phyloP scores from a whole-genome alignment of 306 rosid genomes.

The Acacia melanoxylon region DNA sequence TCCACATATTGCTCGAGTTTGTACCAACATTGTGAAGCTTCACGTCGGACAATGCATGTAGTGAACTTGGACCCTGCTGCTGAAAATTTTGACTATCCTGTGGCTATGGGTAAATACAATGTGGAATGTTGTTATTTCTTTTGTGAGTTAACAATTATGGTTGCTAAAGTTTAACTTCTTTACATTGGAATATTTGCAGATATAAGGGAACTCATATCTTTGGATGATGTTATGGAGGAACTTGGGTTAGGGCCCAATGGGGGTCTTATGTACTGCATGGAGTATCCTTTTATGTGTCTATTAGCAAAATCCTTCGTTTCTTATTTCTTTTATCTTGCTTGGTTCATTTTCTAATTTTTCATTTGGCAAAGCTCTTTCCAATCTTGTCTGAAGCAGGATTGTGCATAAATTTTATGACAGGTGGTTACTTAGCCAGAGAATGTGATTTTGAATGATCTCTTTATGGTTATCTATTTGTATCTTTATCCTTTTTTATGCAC shows the following conservation, averaged over 20 bases:
- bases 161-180: not conserved
- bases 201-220: slow-evolving; percentile 83
- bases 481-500: not conserved
- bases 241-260: slow-evolving; percentile 97
- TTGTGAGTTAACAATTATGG: not conserved
- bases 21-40: slow-evolving; percentile 64
- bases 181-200: slow-evolving; percentile 50
- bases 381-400: not conserved
- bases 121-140: slow-evolving; percentile 1
- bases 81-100: slow-evolving; percentile 92
- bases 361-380: not conserved
- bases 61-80: slow-evolving; percentile 98
- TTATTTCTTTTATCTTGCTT: not conserved
- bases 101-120: slow-evolving; percentile 68
- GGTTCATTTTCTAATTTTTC: not conserved
- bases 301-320: not conserved
- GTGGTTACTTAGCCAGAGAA: slow-evolving; percentile 1
- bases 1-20: slow-evolving; percentile 90
- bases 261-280: slow-evolving; percentile 95
- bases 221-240: slow-evolving; percentile 98
- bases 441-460: slow-evolving; percentile 3
- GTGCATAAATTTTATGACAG: not conserved
- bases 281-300: slow-evolving; percentile 70
- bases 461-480: not conserved
- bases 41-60: slow-evolving; percentile 60